Conservation (phyloP, 176 grass and related monocot genomes). For the Neostapfia colusana region DNA sequence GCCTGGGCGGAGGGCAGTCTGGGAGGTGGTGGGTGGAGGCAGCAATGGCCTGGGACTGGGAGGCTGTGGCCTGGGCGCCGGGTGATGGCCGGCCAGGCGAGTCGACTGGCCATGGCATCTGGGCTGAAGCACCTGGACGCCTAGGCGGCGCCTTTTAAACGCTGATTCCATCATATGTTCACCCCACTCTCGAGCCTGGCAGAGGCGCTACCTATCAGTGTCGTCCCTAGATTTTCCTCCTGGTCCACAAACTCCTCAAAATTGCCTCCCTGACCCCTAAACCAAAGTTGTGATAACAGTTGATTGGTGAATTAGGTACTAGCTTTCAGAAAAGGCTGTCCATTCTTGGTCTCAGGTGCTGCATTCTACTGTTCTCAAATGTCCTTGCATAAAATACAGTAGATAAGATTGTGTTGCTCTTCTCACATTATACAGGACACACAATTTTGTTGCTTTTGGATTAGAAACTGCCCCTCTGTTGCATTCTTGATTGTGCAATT, state of each 20-base stretch:
- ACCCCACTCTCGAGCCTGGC: neutral
- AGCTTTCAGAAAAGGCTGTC: neutral
- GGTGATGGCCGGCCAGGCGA: too few species aligned
- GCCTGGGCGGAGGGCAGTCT: too few species aligned
- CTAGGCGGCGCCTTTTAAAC: too few species aligned
- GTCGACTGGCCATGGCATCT: too few species aligned
- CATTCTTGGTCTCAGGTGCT: neutral
- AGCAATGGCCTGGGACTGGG: too few species aligned
- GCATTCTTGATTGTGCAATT: conserved; percentile 13
- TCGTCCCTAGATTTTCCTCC: neutral
- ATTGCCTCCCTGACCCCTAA: neutral
- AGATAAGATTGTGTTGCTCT: neutral
- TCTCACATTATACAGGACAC: neutral
- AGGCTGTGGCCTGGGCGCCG: too few species aligned
- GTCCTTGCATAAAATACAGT: neutral
- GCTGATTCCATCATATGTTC: neutral
- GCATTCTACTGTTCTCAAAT: neutral
- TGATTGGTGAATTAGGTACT: neutral
- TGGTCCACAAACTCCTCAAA: neutral
- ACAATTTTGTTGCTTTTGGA: neutral
- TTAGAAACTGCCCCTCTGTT: neutral
- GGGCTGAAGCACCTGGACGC: too few species aligned
- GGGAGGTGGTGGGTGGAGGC: too few species aligned
- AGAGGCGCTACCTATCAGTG: neutral
- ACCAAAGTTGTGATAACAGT: neutral